phyloP scores from a whole-genome alignment of 768 basidiomycete species.

The Pulveroboletus sp. region DNA sequence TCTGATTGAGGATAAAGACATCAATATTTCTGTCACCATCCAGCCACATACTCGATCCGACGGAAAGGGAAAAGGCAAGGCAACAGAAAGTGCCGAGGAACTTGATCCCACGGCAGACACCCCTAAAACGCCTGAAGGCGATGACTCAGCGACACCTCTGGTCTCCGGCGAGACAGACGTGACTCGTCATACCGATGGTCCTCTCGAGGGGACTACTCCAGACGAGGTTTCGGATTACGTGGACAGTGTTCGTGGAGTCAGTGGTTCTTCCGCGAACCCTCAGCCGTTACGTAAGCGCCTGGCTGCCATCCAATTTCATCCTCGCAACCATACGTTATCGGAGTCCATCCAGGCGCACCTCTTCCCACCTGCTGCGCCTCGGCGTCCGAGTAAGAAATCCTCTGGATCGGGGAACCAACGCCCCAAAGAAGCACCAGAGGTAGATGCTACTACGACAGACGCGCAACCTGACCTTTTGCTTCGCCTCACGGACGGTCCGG shows the following conservation, averaged over 20 bases:
- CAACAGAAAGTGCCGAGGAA: not conserved
- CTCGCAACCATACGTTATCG: conserved; percentile 41
- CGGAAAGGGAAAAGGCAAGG: conserved; percentile 9
- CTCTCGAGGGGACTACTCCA: not conserved
- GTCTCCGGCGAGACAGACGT: not conserved
- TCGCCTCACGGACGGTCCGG: conserved; percentile 2
- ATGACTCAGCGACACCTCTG: not conserved
- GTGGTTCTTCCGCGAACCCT: conserved; percentile 17
- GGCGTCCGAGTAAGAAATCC: not conserved
- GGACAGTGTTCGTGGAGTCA: conserved; percentile 4
- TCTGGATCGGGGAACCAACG: not conserved
- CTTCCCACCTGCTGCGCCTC: conserved; percentile 6
- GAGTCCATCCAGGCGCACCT: conserved; percentile 51
- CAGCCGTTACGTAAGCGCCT: conserved; percentile 19
- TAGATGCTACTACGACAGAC: not conserved
- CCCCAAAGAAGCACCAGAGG: not conserved
- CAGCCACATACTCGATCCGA: not conserved
- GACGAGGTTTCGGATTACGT: conserved; percentile 5
- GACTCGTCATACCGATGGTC: not conserved
- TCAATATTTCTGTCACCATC: not conserved
- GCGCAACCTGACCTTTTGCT: not conserved
- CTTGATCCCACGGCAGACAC: not conserved
- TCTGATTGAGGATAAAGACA: not conserved
- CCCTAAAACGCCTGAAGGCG: not conserved
- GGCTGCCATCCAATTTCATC: conserved; percentile 13